Conservation (phyloP, 805 yeast genomes). For the Zygosaccharomyces rouxii region DNA sequence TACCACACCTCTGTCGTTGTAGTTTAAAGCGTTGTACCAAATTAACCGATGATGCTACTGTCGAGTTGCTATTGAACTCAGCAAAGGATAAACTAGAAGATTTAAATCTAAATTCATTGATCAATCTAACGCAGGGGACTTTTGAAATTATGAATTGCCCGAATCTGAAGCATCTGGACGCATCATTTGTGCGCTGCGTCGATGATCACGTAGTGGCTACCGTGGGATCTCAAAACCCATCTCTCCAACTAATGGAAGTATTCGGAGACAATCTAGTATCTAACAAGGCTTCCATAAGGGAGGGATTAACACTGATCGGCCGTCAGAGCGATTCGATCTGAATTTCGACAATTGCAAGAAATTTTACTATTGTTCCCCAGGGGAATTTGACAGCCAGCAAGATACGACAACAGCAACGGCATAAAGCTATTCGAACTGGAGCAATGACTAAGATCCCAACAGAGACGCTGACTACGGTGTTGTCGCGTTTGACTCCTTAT, state of each 20-base stretch:
- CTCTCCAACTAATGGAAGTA: constrained; percentile 65
- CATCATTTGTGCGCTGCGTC: constrained; percentile 74
- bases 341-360: neutral
- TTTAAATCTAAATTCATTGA: constrained; percentile 70
- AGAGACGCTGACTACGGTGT: neutral
- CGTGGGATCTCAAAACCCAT: constrained; percentile 55
- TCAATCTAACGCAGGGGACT: constrained; percentile 47
- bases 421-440: neutral
- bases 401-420: neutral
- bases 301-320: constrained; percentile 63
- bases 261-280: constrained; percentile 76
- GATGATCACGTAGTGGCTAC: constrained; percentile 64
- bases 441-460: neutral
- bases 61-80: constrained; percentile 58
- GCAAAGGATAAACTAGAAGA: constrained; percentile 57
- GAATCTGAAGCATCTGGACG: constrained; percentile 60
- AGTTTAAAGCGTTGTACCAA: constrained; percentile 62
- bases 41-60: constrained; percentile 58
- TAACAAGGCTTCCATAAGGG: constrained; percentile 45
- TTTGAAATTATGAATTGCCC: constrained; percentile 51
- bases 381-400: neutral
- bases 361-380: neutral
- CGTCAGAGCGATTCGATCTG: constrained; percentile 62
- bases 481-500: constrained; percentile 5
- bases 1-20: constrained; percentile 55